phyloP scores from a whole-genome alignment of 1,139 yeast species.

The Komagataea norvegica region DNA sequence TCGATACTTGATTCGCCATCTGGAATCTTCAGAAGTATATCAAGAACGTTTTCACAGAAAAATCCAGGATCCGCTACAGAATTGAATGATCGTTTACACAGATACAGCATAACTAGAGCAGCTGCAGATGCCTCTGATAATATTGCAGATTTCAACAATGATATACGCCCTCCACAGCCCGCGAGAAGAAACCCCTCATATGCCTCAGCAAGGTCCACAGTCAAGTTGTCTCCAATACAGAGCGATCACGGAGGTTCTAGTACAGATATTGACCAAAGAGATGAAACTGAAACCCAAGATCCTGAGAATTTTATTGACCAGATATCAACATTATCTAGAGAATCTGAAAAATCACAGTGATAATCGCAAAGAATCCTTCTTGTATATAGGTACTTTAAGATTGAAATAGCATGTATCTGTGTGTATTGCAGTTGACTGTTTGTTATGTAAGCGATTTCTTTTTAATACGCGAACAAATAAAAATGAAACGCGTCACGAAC shows the following conservation, averaged over 20 bases:
- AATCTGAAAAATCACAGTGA: too few relatives aligned
- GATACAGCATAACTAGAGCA: slow-evolving; percentile 35
- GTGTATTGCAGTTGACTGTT: not conserved
- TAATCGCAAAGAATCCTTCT: too few relatives aligned
- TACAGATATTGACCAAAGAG: not conserved
- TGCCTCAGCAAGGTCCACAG: not conserved
- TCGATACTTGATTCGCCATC: slow-evolving; percentile 6
- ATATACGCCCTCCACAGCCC: slow-evolving; percentile 13
- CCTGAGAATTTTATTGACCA: too few relatives aligned
- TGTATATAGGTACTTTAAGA: too few relatives aligned
- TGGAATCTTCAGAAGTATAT: slow-evolving; percentile 20
- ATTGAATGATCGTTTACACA: slow-evolving; percentile 29
- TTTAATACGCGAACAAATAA: slow-evolving; percentile 4
- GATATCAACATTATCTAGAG: not conserved
- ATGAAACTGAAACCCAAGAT: too few relatives aligned
- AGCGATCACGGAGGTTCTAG: slow-evolving; percentile 5
- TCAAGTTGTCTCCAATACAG: slow-evolving; percentile 7
- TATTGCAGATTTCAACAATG: slow-evolving; percentile 37
- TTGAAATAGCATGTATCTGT: too few relatives aligned
- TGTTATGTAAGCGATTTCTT: not conserved
- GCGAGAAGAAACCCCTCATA: slow-evolving; percentile 5
- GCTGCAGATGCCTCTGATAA: slow-evolving; percentile 40
- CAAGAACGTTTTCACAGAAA: slow-evolving; percentile 21
- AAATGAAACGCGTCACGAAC: slow-evolving; percentile 6
- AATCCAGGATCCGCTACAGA: slow-evolving; percentile 26